Evolutionary conservation across 164 flowering plant species (phyloP), one percentile per base, ranked within the genome.

Genomic region (Stephania yunnanensis): DNA sequence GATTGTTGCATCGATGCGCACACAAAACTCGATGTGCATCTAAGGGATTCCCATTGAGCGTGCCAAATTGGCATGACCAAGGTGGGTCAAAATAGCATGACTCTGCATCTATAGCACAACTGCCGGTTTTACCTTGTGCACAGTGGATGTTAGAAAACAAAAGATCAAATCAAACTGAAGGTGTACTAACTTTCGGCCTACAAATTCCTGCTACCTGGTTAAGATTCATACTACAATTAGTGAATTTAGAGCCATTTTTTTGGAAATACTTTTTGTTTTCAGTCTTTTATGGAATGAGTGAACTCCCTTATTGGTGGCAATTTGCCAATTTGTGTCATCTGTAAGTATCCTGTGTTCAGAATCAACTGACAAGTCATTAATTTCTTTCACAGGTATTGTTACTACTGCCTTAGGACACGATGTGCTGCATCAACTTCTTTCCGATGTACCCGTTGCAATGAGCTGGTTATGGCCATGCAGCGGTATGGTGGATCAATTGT

Each of bases 371-470:
- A n/a, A 20, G 25, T 61, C 20, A 61, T 22, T 61, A 15, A 46
- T 72, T 58, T 55, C 22, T 42, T 53, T 65, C n/a, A 29, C 84
- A 83, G 84, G 81, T 83, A 83, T 48, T 83, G 81, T 77, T 96
- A 94, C 80, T 96, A 94, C 80, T 96, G 99, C 82, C 97, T 96
- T 48, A 83, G 92, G 81, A 96, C 99, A 66, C 81, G 97, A 42
- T 94, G 95, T 78, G 88, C 93, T 63, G 91, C 94, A 13, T 71
- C 85, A 66, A 78, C 86, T 17, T 81, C 97, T 17, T 96, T 92
- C 79, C 80, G 92, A 71, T 96, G 97, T 73, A 73, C 87, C 50
- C 83, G 94, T 80, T 92, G 97, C 85, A 89, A 78, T 70, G 95
- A 92, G 82, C 95, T 93, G 0, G 89, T 94, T 72, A 81, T 83